Conservation (phyloP, 441 rosid species). For the Jatropha multifida region DNA sequence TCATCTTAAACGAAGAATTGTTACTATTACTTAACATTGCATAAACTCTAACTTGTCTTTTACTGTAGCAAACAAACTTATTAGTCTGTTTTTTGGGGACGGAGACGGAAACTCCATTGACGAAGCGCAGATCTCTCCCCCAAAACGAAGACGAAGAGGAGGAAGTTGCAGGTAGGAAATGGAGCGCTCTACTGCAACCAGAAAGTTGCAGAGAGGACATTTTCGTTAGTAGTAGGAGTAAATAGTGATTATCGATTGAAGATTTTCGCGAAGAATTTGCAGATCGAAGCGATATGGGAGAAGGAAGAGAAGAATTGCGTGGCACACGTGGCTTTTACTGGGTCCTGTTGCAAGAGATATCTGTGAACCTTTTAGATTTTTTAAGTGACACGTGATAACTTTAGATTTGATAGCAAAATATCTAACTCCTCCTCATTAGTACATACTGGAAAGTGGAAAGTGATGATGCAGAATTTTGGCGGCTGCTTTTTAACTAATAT, state of each 20-base stretch:
- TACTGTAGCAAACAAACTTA: slow-evolving; percentile 6
- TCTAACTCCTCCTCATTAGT: no score
- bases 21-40: slow-evolving; percentile 40
- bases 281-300: neutral
- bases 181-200: slow-evolving; percentile 38
- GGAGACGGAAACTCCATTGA: slow-evolving; percentile 17
- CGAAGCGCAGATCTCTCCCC: slow-evolving; percentile 28
- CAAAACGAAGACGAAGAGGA: slow-evolving; percentile 21
- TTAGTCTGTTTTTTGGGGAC: neutral
- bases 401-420: no score
- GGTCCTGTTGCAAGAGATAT: slow-evolving; percentile 15
- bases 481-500: no score
- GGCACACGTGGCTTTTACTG: slow-evolving; percentile 31
- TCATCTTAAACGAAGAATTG: slow-evolving; percentile 53
- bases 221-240: neutral
- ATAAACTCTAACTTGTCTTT: slow-evolving; percentile 23
- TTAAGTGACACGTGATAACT: slow-evolving; percentile 18
- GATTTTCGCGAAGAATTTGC: neutral
- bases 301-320: slow-evolving; percentile 20
- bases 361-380: neutral
- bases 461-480: no score
- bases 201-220: slow-evolving; percentile 49
- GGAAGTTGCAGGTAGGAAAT: slow-evolving; percentile 20
- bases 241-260: neutral
- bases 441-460: no score